Base-by-base conservation (phyloP, 2,329 filamentous ascomycete species). In the Xylogone sp. region DNA sequence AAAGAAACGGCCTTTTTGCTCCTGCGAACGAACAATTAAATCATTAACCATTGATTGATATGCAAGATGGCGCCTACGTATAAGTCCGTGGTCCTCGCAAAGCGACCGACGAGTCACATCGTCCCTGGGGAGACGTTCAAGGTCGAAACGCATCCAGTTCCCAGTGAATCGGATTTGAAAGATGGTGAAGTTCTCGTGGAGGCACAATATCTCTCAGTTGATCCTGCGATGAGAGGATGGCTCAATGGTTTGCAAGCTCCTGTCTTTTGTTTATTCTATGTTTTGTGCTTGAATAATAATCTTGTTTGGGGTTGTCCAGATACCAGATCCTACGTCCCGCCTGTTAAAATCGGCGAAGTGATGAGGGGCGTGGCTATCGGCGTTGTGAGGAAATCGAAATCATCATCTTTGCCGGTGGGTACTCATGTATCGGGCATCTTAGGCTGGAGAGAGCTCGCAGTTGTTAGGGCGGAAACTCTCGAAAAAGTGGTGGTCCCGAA, bases 141-240 rank as follows among this genome's bases (percentile, higher is more conserved):
- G 39, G 61, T 76, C 31, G 75, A 81, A 61, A 72, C 71, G 45
- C 68, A 73, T 1, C 72, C 78, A 1, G 73, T 79, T 3, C 66
- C 74, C 6, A 59, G 65, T 1, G 68, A 70, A 39, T 60, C 64
- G 1, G 73, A 79, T 54, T 73, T 87, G 42, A 76, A 84, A 65
- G 77, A 83, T 72, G 84, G 84, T 57, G 71, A 89, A 63, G 73
- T 89, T 50, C 75, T 90, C 47, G 68, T 82, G 43, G 77, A 82
- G 65, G 65, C 68, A 1, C 68, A 86, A 53, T 89, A 88, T 62
- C 74, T 88, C 43, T 85, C 82, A 9, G 74, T 90, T 39, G 87
- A 90, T 68, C 86, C 87, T 1, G 85, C 86, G n/a, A 89, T 89
- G 86, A 79, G 87, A 60, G 82, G 82, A 53, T 89, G 84, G 84